Conservation (phyloP, 1,139 yeast genomes). For the Wickerhamiella pararugosa region DNA sequence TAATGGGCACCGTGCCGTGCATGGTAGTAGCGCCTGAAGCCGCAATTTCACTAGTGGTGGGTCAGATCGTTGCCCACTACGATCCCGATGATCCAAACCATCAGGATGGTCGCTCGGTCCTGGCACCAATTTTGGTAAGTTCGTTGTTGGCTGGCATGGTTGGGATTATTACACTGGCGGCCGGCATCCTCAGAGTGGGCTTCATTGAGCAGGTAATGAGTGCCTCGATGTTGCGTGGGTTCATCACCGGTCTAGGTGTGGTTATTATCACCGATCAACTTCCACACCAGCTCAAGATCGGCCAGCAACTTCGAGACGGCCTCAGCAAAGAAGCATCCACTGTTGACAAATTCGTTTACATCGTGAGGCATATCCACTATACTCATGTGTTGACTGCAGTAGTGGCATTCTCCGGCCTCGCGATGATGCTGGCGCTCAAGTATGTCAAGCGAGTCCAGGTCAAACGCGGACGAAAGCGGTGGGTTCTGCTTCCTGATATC, state of each 20-base stretch:
- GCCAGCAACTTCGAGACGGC: slow-evolving; percentile 26
- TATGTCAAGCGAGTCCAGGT: slow-evolving; percentile 10
- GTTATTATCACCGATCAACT: slow-evolving; percentile 74
- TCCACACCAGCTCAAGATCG: slow-evolving; percentile 58
- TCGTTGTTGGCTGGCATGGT: slow-evolving; percentile 63
- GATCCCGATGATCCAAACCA: slow-evolving; percentile 13
- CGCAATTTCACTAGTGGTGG: slow-evolving; percentile 79
- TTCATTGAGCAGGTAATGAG: slow-evolving; percentile 78
- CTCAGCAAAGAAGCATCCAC: slow-evolving; percentile 61
- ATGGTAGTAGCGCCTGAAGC: slow-evolving; percentile 98
- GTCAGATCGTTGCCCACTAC: slow-evolving; percentile 64
- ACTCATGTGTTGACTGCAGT: slow-evolving; percentile 24
- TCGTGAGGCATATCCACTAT: slow-evolving; percentile 23
- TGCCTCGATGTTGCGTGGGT: slow-evolving; percentile 71
- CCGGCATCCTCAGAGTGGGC: slow-evolving; percentile 76
- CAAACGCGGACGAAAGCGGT: slow-evolving; percentile 14
- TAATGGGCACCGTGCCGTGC: slow-evolving; percentile 87
- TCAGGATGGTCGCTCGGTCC: slow-evolving; percentile 18
- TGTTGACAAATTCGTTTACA: slow-evolving; percentile 48
- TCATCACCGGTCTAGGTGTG: slow-evolving; percentile 83
- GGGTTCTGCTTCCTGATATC: slow-evolving; percentile 66
- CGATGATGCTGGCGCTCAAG: slow-evolving; percentile 21
- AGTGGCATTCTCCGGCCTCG: slow-evolving; percentile 23
- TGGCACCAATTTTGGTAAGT: slow-evolving; percentile 52
- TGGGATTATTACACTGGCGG: slow-evolving; percentile 58